Evolutionary conservation across 2,329 filamentous ascomycete species (phyloP).

Genomic region (Tympanopsis confertula): DNA sequence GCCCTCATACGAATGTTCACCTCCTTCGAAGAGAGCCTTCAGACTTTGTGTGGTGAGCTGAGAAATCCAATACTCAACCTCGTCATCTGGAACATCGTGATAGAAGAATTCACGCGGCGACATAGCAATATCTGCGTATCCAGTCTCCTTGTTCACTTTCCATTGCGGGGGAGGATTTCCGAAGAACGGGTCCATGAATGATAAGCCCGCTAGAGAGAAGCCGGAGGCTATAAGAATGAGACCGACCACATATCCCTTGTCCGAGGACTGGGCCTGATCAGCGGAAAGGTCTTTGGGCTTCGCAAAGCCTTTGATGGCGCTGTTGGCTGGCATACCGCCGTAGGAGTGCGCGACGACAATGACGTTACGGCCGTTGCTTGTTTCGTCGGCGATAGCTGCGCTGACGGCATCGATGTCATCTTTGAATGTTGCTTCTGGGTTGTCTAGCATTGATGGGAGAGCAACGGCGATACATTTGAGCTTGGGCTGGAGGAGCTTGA

Average conservation of each 20-base stretch:
- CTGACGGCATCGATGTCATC: constrained; percentile 27
- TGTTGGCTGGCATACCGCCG: constrained; percentile 31
- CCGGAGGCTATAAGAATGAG: constrained; percentile 31
- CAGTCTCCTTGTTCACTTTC: constrained; percentile 23
- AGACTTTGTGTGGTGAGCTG: constrained; percentile 27
- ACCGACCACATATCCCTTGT: constrained; percentile 26
- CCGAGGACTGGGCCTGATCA: not conserved
- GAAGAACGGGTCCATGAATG: constrained; percentile 26
- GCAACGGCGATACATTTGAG: constrained; percentile 20
- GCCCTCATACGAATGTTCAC: constrained; percentile 28
- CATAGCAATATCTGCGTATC: constrained; percentile 24
- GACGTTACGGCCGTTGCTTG: constrained; percentile 23
- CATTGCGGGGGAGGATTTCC: constrained; percentile 29
- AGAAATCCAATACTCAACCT: constrained; percentile 26
- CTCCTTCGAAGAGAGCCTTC: constrained; percentile 30
- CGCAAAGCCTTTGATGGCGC: constrained; percentile 29
- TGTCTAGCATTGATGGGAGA: constrained; percentile 22
- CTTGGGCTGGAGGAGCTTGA: constrained; percentile 16
- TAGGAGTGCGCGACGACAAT: constrained; percentile 36
- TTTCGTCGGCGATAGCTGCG: constrained; percentile 21
- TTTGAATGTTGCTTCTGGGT: constrained; percentile 22
- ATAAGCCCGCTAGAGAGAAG: constrained; percentile 20
- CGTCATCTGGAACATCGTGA: constrained; percentile 31
- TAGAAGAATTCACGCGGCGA: constrained; percentile 31
- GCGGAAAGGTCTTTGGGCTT: constrained; percentile 4